Percentiles rank a stretch among this genome's conserved stretches.
Conservation (phyloP, 2,329 filamentous ascomycete species). For the Coniochaeta sp. region DNA sequence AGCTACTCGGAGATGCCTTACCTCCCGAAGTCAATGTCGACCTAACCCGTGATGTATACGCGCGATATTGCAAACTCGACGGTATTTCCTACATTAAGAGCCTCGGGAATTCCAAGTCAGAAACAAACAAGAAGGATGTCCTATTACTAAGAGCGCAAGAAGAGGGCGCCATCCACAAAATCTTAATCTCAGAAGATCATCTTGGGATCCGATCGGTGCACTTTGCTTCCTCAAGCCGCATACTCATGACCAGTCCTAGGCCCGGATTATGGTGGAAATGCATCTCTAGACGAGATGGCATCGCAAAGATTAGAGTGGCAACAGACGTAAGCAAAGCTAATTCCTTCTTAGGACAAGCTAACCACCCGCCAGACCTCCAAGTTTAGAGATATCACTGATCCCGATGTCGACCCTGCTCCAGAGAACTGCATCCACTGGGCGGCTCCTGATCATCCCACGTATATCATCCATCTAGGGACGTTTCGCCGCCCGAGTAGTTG, state of each 20-base stretch:
- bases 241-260: background rate
- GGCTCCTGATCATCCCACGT: background rate
- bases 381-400: background rate
- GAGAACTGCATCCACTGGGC: background rate
- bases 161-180: background rate
- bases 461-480: background rate
- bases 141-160: background rate
- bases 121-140: background rate
- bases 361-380: background rate
- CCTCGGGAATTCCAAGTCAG: background rate
- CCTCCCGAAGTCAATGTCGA: background rate
- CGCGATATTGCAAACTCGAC: background rate
- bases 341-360: background rate
- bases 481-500: background rate
- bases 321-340: background rate
- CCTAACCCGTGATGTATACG: background rate
- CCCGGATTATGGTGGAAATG: background rate
- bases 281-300: background rate
- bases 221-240: background rate
- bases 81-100: background rate
- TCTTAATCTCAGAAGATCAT: background rate
- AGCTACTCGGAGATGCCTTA: background rate
- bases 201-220: background rate
- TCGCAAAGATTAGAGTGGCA: background rate
- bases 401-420: background rate